phyloP scores from a whole-genome alignment of 2,329 filamentous ascomycete species.

The Neophaeococcomyces aloes region DNA sequence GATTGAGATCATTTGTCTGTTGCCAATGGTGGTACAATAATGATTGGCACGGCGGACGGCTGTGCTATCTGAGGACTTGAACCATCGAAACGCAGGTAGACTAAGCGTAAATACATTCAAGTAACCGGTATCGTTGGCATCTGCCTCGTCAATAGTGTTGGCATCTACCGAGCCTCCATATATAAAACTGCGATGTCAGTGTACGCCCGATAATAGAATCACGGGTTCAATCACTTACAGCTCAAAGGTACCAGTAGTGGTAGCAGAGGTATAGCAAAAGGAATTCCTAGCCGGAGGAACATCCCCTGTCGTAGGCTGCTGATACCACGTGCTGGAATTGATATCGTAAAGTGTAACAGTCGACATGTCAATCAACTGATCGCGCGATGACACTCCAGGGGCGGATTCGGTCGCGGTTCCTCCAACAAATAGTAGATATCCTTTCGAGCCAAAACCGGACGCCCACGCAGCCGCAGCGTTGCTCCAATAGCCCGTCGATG shows the following conservation, averaged over 20 bases:
- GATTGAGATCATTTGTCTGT: slow-evolving; percentile 32
- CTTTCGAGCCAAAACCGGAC: slow-evolving; percentile 10
- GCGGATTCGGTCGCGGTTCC: slow-evolving; percentile 4
- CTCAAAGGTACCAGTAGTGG: slow-evolving; percentile 2
- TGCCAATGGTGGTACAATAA: slow-evolving; percentile 28
- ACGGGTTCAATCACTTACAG: slow-evolving; percentile 21
- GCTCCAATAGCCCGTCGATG: slow-evolving; percentile 9
- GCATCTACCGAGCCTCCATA: no score
- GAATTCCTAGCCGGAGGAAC: slow-evolving; percentile 12
- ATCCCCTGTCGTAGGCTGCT: slow-evolving; percentile 16
- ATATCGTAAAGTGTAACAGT: slow-evolving; percentile 16
- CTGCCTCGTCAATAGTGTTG: slow-evolving; percentile 1
- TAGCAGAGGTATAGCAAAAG: slow-evolving; percentile 21
- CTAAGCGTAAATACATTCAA: slow-evolving; percentile 16
- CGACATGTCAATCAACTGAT: slow-evolving; percentile 12
- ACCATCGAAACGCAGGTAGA: slow-evolving; percentile 16
- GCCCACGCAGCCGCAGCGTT: slow-evolving; percentile 9
- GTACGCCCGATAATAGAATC: neutral
- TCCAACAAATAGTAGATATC: slow-evolving; percentile 13
- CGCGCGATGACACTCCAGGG: no score
- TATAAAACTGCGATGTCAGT: no score
- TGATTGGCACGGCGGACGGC: slow-evolving; percentile 10
- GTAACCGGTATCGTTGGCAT: slow-evolving; percentile 11
- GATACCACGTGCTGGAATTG: slow-evolving; percentile 12
- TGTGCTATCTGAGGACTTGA: slow-evolving; percentile 20